Percentiles rank a stretch among this genome's conserved stretches.
phyloP scores from a whole-genome alignment of 2,329 filamentous ascomycete species.

The Colletotrichum sidae region DNA sequence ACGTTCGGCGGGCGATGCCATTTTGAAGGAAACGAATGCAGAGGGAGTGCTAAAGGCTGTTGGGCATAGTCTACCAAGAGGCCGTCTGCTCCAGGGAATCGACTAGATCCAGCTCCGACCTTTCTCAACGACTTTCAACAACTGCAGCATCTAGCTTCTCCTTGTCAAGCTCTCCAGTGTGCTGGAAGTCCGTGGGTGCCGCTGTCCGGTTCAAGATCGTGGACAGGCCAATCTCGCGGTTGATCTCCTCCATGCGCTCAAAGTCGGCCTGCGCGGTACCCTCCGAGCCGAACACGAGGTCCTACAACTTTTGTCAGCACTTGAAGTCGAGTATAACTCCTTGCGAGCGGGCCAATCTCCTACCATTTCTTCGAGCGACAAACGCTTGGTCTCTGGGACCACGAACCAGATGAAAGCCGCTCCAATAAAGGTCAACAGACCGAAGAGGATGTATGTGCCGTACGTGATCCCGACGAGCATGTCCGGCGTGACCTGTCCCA shows the following conservation, averaged over 20 bases:
- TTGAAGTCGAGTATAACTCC: rapidly evolving
- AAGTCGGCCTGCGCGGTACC: constrained; percentile 75
- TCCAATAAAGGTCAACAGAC: constrained; percentile 71
- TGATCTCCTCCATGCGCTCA: constrained; percentile 80
- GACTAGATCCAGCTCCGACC: no score
- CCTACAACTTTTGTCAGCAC: constrained; percentile 49
- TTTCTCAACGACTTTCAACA: not conserved
- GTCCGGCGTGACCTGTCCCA: constrained; percentile 77
- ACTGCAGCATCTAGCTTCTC: not conserved
- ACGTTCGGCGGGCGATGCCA: no score
- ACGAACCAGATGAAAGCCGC: constrained; percentile 72
- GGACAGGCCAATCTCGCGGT: constrained; percentile 73
- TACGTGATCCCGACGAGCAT: constrained; percentile 74
- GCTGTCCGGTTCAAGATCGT: constrained; percentile 37
- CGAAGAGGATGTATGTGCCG: constrained; percentile 80
- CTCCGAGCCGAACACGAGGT: constrained; percentile 74
- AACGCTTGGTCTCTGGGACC: constrained; percentile 73
- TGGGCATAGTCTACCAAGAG: no score
- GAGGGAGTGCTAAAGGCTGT: no score
- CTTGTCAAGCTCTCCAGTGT: constrained; percentile 20
- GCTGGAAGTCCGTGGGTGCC: not conserved
- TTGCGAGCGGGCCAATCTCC: constrained; percentile 17
- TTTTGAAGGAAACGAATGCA: no score
- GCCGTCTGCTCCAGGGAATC: no score
- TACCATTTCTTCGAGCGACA: constrained; percentile 74